Percentiles rank a stretch among this genome's conserved stretches.
phyloP scores from a whole-genome alignment of 176 grass and related monocot genomes.

The Chrysopogon serrulatus region DNA sequence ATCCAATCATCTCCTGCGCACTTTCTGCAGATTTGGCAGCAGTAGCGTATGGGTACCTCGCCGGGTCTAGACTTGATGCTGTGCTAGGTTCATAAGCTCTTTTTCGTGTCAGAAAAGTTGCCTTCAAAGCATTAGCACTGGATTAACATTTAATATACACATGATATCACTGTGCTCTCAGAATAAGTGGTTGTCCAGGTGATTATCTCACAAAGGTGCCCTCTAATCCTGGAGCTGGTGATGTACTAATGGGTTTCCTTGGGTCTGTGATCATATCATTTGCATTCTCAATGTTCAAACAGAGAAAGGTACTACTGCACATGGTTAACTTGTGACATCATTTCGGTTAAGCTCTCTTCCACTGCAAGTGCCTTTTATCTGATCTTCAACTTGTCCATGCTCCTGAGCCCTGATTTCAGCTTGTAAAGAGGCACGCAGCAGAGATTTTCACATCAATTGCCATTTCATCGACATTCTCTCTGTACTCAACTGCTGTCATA shows the following conservation, averaged over 20 bases:
- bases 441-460: conserved; percentile 94
- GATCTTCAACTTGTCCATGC: not conserved
- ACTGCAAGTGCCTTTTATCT: not conserved
- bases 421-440: conserved; percentile 80
- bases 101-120: not conserved
- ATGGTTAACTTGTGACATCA: not conserved
- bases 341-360: not conserved
- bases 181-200: conserved; percentile 39
- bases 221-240: conserved; percentile 91
- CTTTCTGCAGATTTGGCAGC: conserved; percentile 76
- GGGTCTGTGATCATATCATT: conserved; percentile 96
- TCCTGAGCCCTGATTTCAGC: conserved; percentile 41
- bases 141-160: not conserved
- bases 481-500: conserved; percentile 86
- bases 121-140: not conserved
- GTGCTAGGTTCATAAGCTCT: conserved; percentile 68
- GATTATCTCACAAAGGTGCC: conserved; percentile 79
- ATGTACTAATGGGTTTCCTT: conserved; percentile 93
- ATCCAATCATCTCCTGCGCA: conserved; percentile 87
- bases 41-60: conserved; percentile 52
- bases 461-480: conserved; percentile 64
- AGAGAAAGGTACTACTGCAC: conserved; percentile 61
- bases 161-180: not conserved
- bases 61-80: conserved; percentile 55
- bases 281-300: conserved; percentile 96